Percentiles rank a stretch among this genome's conserved stretches.
Conservation (phyloP, 148 eudicot genomes). For the Silene uniflora region DNA sequence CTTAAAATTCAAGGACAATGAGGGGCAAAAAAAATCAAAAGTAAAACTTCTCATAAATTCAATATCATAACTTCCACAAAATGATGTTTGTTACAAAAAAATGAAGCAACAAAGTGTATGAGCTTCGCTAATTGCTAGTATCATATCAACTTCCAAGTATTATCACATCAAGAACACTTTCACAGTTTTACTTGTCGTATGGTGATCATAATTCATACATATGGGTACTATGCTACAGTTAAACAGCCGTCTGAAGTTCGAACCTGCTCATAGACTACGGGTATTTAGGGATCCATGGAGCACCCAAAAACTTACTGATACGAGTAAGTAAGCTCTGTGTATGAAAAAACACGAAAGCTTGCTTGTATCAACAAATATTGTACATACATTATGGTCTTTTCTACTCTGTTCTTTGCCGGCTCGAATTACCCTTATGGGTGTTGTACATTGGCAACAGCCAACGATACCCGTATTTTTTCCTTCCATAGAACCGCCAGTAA, state of each 20-base stretch:
- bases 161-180: too few species aligned
- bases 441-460: slow-evolving; percentile 72
- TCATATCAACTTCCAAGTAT: neutral
- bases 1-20: too few species aligned
- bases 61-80: too few species aligned
- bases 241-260: slow-evolving; percentile 1
- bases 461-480: slow-evolving; percentile 55
- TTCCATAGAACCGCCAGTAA: slow-evolving; percentile 90
- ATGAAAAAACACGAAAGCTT: slow-evolving; percentile 25
- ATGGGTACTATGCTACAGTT: neutral
- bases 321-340: slow-evolving; percentile 21
- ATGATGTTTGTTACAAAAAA: neutral
- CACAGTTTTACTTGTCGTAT: neutral
- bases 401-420: slow-evolving; percentile 67
- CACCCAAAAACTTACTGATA: slow-evolving; percentile 8
- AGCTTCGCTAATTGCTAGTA: neutral
- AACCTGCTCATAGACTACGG: slow-evolving; percentile 16
- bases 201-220: neutral
- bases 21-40: too few species aligned
- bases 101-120: neutral
- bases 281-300: slow-evolving; percentile 17
- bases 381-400: slow-evolving; percentile 15
- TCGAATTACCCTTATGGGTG: slow-evolving; percentile 43
- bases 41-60: too few species aligned
- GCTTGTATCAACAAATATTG: slow-evolving; percentile 4